Conservation (phyloP, 208 protist species). For the Crithidia sp. region DNA sequence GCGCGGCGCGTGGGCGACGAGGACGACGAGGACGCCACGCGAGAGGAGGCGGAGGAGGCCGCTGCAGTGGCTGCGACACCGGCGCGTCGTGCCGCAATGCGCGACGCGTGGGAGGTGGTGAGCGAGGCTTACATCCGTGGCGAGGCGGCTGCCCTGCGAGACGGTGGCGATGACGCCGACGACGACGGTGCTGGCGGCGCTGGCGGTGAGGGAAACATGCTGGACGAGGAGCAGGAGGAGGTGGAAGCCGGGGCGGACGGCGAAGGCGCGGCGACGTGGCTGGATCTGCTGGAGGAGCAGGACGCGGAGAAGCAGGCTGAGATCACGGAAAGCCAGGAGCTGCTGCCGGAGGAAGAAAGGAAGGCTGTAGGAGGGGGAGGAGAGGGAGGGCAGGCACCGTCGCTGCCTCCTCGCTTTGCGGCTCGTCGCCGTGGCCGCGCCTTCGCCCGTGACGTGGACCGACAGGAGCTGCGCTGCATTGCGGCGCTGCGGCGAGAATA, state of each 20-base stretch:
- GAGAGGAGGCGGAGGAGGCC: neutral
- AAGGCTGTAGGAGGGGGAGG: neutral
- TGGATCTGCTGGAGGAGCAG: conserved; percentile 23
- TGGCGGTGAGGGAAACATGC: conserved; percentile 41
- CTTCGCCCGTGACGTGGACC: conserved; percentile 41
- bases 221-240: conserved; percentile 59
- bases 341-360: conserved; percentile 10
- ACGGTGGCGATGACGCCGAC: conserved; percentile 16
- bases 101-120: conserved; percentile 22
- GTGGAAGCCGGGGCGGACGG: conserved; percentile 26
- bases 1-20: conserved; percentile 16
- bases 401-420: conserved; percentile 16
- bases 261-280: conserved; percentile 1
- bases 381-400: neutral
- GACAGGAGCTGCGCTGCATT: conserved; percentile 61
- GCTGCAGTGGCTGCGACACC: neutral
- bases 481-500: conserved; percentile 67
- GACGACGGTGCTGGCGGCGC: conserved; percentile 29
- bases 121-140: conserved; percentile 49
- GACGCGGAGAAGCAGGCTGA: conserved; percentile 26
- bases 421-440: conserved; percentile 36
- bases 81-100: neutral
- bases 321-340: conserved; percentile 24
- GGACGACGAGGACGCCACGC: conserved; percentile 20
- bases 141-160: conserved; percentile 24